A percentile compares a stretch with the other conserved stretches of the same genome.
Conservation (phyloP, 2,329 filamentous ascomycete genomes). For the Nannizzia gypsea region DNA sequence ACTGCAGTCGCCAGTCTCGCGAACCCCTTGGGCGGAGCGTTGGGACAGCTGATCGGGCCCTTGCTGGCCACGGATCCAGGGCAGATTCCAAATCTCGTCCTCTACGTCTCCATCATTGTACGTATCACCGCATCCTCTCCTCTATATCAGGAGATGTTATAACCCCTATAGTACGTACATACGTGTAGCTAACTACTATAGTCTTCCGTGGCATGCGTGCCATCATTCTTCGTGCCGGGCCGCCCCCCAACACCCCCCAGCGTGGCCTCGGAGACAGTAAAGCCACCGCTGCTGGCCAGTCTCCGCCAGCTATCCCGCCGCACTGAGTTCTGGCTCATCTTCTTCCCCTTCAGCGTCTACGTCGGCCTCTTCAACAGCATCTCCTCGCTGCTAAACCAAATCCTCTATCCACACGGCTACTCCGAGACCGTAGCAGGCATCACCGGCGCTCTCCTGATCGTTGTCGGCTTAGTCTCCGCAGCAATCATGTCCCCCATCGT, state of each 20-base stretch:
- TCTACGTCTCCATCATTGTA: conserved; percentile 75
- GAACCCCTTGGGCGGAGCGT: conserved; percentile 78
- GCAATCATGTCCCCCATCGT: conserved; percentile 71
- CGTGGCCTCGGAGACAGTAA: conserved; percentile 49
- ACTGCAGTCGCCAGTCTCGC: conserved; percentile 76
- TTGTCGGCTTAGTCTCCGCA: conserved; percentile 68
- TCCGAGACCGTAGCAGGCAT: conserved; percentile 76
- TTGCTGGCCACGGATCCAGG: conserved; percentile 53
- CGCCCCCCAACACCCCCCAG: conserved; percentile 66
- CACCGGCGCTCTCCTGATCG: conserved; percentile 75
- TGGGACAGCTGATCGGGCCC: conserved; percentile 78
- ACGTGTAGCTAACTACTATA: conserved; percentile 18
- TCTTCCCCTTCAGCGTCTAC: conserved; percentile 70
- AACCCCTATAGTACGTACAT: no score
- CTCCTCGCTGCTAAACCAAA: conserved; percentile 79
- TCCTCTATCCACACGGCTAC: conserved; percentile 77
- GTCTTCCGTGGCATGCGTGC: conserved; percentile 55
- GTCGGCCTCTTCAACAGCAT: conserved; percentile 90
- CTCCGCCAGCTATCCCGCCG: conserved; percentile 47
- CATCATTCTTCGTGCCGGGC: conserved; percentile 69
- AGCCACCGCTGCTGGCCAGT: conserved; percentile 42
- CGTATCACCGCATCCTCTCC: no score
- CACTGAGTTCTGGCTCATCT: conserved; percentile 65
- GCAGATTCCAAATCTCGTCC: conserved; percentile 67
- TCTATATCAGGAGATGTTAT: not conserved